Evolutionary conservation across 805 yeast species (phyloP).

Genomic region (Yarrowia keelungensis): DNA sequence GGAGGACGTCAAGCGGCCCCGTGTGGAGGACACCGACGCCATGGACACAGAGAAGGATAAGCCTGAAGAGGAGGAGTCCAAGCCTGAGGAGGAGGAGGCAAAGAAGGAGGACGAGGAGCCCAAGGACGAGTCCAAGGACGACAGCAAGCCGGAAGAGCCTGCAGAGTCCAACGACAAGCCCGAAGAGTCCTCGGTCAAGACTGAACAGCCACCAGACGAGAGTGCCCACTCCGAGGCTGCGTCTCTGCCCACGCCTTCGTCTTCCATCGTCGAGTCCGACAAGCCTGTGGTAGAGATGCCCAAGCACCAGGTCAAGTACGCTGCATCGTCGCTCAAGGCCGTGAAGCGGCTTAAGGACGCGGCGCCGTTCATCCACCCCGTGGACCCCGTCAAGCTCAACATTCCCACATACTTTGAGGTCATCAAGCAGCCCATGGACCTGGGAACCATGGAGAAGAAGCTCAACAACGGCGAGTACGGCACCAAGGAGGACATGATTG

Average conservation of each 20-base stretch:
- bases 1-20: constrained; percentile 38
- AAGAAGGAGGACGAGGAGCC: constrained; percentile 40
- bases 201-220: constrained; percentile 14
- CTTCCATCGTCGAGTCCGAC: constrained; percentile 25
- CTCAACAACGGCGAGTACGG: constrained; percentile 73
- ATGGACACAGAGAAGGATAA: constrained; percentile 32
- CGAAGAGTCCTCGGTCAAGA: constrained; percentile 40
- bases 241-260: constrained; percentile 20
- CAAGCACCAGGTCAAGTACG: constrained; percentile 81
- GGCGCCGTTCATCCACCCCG: constrained; percentile 86
- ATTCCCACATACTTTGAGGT: constrained; percentile 89
- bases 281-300: constrained; percentile 46
- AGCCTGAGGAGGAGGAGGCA: not conserved
- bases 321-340: constrained; percentile 78
- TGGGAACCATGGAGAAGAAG: constrained; percentile 87
- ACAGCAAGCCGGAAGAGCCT: too few species aligned
- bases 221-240: constrained; percentile 33
- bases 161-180: constrained; percentile 1
- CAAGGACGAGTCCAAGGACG: constrained; percentile 42
- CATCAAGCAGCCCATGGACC: constrained; percentile 89
- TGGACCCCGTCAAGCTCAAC: constrained; percentile 84
- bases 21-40: constrained; percentile 34
- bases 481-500: constrained; percentile 68
- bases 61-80: constrained; percentile 10
- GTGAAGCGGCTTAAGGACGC: constrained; percentile 92